phyloP scores from a whole-genome alignment of 768 basidiomycete species.

The Terana coerulea region DNA sequence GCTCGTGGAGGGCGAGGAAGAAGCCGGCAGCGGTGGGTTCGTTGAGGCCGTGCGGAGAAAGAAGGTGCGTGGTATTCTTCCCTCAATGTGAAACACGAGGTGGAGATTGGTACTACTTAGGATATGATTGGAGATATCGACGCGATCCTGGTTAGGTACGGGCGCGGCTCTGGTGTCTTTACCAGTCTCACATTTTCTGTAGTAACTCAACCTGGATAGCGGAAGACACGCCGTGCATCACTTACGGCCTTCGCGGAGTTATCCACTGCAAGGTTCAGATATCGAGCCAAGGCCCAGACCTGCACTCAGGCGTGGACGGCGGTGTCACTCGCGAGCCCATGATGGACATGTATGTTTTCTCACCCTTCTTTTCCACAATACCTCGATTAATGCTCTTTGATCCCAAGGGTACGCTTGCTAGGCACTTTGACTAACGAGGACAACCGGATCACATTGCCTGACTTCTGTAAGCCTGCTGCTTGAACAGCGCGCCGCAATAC shows the following conservation, averaged over 20 bases:
- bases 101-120: too few relatives aligned
- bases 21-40: constrained; percentile 89
- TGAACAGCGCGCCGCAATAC: not conserved
- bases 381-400: not conserved
- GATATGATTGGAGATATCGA: constrained; percentile 82
- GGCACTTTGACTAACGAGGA: constrained; percentile 60
- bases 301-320: constrained; percentile 94
- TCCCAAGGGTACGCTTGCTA: constrained; percentile 68
- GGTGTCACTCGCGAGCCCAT: constrained; percentile 87
- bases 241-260: constrained; percentile 92
- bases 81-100: not conserved
- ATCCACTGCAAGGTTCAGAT: constrained; percentile 85
- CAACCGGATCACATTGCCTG: constrained; percentile 63
- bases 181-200: not conserved
- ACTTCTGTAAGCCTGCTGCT: constrained; percentile 81
- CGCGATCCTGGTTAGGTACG: constrained; percentile 81
- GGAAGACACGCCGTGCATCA: constrained; percentile 88
- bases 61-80: constrained; percentile 49
- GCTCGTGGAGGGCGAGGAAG: constrained; percentile 95
- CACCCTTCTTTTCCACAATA: not conserved
- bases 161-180: not conserved
- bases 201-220: constrained; percentile 98
- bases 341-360: constrained; percentile 72
- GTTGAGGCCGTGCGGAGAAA: constrained; percentile 67
- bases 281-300: constrained; percentile 66